These are phyloP conservation scores for Omphalea diandra DNA, from an alignment of 441 rosid species.

Conservation along the genomic window DNA sequence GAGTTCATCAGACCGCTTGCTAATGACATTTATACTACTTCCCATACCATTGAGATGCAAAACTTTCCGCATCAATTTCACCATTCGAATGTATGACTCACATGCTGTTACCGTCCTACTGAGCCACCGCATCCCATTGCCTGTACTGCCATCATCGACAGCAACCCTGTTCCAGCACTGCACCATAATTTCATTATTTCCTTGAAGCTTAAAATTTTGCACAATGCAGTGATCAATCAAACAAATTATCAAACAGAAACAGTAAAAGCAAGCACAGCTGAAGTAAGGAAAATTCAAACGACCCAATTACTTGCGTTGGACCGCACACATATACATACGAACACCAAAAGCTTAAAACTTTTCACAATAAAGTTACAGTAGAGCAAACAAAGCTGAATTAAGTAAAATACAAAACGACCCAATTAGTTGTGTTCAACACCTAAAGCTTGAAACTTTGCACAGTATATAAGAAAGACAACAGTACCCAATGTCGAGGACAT, in stretches of 20 bases:
- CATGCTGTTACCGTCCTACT: slow-evolving; percentile 68
- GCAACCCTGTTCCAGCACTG: slow-evolving; percentile 97
- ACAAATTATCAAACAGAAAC: not conserved
- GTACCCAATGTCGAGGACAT: slow-evolving; percentile 95
- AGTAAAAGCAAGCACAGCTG: too few relatives aligned
- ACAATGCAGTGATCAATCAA: too few relatives aligned
- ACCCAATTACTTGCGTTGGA: too few relatives aligned
- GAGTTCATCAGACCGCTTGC: slow-evolving; percentile 85
- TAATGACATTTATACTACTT: slow-evolving; percentile 50
- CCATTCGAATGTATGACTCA: slow-evolving; percentile 97
- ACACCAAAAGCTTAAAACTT: too few relatives aligned
- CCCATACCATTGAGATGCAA: slow-evolving; percentile 67
- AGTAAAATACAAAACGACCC: too few relatives aligned
- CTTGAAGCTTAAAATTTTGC: not conserved
- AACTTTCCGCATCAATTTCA: slow-evolving; percentile 86
- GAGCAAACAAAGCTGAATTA: not conserved
- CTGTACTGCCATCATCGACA: slow-evolving; percentile 94
- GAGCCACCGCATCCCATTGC: slow-evolving; percentile 50
- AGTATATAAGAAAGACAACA: not conserved
- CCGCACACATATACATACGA: too few relatives aligned
- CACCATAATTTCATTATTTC: slow-evolving; percentile 20
- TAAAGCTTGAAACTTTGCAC: not conserved
- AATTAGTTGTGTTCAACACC: too few relatives aligned
- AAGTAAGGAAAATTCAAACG: too few relatives aligned
- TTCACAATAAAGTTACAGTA: too few relatives aligned